Conservation (phyloP, 1,284 basidiomycete genomes). For the Meira miltonrushii region DNA sequence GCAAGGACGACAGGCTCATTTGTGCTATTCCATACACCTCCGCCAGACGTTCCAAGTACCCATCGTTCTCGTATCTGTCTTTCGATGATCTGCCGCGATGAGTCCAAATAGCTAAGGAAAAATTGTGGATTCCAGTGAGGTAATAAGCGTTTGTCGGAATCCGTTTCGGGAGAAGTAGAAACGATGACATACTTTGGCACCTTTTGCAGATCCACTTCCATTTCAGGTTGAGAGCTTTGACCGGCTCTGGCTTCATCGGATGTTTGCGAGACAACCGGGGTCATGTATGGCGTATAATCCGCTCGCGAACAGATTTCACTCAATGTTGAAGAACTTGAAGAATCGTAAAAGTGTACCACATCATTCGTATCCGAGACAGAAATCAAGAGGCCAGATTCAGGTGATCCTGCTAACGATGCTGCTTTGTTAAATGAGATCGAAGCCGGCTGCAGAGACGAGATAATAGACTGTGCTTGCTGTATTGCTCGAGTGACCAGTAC, state of each 20-base stretch:
- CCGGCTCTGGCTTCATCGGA: conserved; percentile 14
- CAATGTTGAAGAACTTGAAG: conserved; percentile 13
- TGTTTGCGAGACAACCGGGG: conserved; percentile 8
- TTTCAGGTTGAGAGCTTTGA: conserved; percentile 6
- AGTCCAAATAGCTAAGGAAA: conserved; percentile 22
- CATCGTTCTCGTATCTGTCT: not conserved
- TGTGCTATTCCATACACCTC: not conserved
- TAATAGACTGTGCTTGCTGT: not conserved
- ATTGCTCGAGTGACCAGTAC: not conserved
- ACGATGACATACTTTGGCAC: conserved; percentile 42
- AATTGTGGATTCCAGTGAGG: conserved; percentile 27
- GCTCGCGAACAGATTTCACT: conserved; percentile 18
- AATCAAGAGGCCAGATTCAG: not conserved
- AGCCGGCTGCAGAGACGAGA: not conserved
- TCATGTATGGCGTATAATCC: conserved; percentile 24
- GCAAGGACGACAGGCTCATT: not conserved
- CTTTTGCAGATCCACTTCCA: conserved; percentile 35
- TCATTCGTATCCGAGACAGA: conserved; percentile 58
- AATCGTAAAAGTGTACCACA: conserved; percentile 60
- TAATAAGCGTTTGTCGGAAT: not conserved
- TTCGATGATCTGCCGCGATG: conserved; percentile 9
- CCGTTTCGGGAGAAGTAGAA: conserved; percentile 2
- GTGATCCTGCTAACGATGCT: not conserved
- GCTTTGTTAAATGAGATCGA: not conserved
- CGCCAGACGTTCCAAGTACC: not conserved